Evolutionary conservation across 164 flowering plant species (phyloP).

Genomic region (Hamamelis virginiana): DNA sequence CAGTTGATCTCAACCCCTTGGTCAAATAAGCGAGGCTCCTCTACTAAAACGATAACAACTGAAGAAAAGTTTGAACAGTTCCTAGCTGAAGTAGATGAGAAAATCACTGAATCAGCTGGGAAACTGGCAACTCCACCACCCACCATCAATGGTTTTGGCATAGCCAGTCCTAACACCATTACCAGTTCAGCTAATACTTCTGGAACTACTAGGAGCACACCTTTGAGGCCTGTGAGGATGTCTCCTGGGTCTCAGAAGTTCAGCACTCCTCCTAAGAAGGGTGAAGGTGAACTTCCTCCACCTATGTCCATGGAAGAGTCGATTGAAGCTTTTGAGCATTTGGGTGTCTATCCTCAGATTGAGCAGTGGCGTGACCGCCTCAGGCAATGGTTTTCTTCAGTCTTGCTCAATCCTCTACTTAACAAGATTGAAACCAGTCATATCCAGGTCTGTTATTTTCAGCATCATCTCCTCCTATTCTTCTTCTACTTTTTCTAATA

Average conservation of each 20-base stretch:
- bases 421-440: slow-evolving; percentile 84
- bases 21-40: slow-evolving; percentile 58
- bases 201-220: slow-evolving; percentile 84
- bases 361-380: slow-evolving; percentile 93
- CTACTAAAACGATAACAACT: slow-evolving; percentile 49
- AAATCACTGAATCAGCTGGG: slow-evolving; percentile 66
- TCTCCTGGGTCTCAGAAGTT: slow-evolving; percentile 93
- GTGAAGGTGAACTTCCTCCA: slow-evolving; percentile 81
- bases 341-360: slow-evolving; percentile 84
- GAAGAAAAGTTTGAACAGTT: slow-evolving; percentile 79
- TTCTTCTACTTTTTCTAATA: not conserved
- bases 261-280: slow-evolving; percentile 87
- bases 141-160: slow-evolving; percentile 56
- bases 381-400: slow-evolving; percentile 94
- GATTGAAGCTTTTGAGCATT: slow-evolving; percentile 65
- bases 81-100: slow-evolving; percentile 78
- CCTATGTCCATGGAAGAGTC: slow-evolving; percentile 93
- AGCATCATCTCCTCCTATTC: not conserved
- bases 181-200: slow-evolving; percentile 63
- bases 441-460: slow-evolving; percentile 53
- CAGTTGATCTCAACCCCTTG: slow-evolving; percentile 57
- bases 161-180: slow-evolving; percentile 56
- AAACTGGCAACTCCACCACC: slow-evolving; percentile 76
- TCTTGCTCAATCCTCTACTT: slow-evolving; percentile 74
- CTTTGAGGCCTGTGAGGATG: slow-evolving; percentile 90